Base-by-base conservation (phyloP, 306 rosid species). In the Prunus davidiana region DNA sequence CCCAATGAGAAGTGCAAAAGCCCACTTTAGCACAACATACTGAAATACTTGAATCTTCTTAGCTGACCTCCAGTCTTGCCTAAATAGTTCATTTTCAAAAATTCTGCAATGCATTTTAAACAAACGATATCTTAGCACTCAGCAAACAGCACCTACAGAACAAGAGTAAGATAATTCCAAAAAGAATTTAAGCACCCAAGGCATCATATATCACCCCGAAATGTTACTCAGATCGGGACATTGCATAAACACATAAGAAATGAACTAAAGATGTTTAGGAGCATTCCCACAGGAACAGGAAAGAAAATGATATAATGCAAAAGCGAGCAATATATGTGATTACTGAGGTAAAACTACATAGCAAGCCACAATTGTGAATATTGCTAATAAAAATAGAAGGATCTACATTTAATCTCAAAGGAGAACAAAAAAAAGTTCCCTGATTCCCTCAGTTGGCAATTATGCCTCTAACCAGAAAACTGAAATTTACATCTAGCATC, bases 41-140 rank as follows among this genome's bases (percentile, higher is more conserved):
- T 89, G 93, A 62, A 54, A 57, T 75, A 89, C 86, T 76, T 85
- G 91, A 3, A 12, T 22, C 72, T 85, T 90, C 56, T 62, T 88
- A 69, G 81, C 86, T 58, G 94, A 80, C 52, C 96, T 90, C 98
- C 98, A 87, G 46, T 93, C 94, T 67, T 90, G 91, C 76, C 80
- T 90, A 56, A 93, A 90, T 64, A 93, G 74, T 57, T 89, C 96
- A 68, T 90, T 93, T 83, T 93, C 98, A 45, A 84, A 67, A 61
- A 93, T 93, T 87, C 98, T 95, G 72, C 46, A 74, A 72, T 55
- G 43, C 81, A 49, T 77, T 20, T 8, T 30, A 38, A 41, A 3
- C 54, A 74, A 68, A 56, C 2, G 7, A 34, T 22, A 25, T 67
- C 32, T 19, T 55, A 55, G 61, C 25, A 19, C 25, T n/a, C 12